A percentile compares a stretch with the other conserved stretches of the same genome.
Evolutionary conservation across 441 rosid species (phyloP).

Genomic region (Erysimum pusillum): DNA sequence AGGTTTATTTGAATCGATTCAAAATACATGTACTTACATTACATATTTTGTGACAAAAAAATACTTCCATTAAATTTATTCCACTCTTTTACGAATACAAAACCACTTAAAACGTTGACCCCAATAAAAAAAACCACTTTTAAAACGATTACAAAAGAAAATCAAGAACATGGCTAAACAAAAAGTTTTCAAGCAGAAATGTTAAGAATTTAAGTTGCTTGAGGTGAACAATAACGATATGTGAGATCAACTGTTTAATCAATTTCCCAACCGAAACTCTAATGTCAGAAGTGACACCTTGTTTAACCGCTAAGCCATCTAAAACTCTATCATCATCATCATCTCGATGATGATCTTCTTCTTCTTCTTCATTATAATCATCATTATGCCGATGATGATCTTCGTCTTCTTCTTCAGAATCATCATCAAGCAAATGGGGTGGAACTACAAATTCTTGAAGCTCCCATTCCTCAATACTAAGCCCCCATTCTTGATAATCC

Average conservation of each 20-base stretch:
- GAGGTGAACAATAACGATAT: constrained; percentile 28
- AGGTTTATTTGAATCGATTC: constrained; percentile 11
- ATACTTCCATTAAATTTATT: not conserved
- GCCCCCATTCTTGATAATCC: constrained; percentile 48
- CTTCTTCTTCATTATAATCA: not conserved
- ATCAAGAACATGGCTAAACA: constrained; percentile 23
- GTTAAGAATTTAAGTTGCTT: constrained; percentile 31
- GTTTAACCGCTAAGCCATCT: constrained; percentile 10
- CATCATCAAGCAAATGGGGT: constrained; percentile 47
- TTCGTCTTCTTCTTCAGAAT: constrained; percentile 9
- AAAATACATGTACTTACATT: not conserved
- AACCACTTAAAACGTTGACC: not conserved
- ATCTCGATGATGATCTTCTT: not conserved
- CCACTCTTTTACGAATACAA: not conserved
- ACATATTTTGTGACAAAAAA: not conserved
- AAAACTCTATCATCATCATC: constrained; percentile 17
- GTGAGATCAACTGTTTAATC: constrained; percentile 1
- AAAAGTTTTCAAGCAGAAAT: constrained; percentile 33
- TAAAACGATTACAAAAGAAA: constrained; percentile 17
- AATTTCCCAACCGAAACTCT: constrained; percentile 16
- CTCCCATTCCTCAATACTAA: constrained; percentile 47
- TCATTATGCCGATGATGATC: not conserved
- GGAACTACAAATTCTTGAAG: constrained; percentile 38
- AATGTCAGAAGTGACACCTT: constrained; percentile 23
- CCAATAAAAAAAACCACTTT: not conserved